Base-by-base conservation (phyloP, 148 eudicot species). In the Silene conica region DNA sequence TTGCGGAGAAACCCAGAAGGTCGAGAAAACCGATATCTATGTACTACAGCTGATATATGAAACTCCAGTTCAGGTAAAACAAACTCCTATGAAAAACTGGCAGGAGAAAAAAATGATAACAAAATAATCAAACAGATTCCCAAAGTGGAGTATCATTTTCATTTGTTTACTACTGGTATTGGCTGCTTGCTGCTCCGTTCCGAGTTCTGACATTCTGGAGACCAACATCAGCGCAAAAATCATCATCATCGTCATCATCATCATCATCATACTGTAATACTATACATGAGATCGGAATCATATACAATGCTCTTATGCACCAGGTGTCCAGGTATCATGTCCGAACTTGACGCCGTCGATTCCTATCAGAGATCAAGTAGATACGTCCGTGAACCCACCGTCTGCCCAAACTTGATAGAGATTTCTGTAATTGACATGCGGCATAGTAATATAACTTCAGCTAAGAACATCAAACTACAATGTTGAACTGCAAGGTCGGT, bases 371-470 rank as follows among this genome's bases (percentile, higher is more conserved):
- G 70, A 88, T 83, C 71, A 94, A 81, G 81, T 94, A 94, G 41
- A 94, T 84, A 20, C 96, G 91, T 14, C 97, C 97, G 86, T 92
- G 82, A 81, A 94, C 93, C 98, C 97, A 94, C 28, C 76, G 85
- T 76, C 79, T 86, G 26, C 88, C 89, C 13, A 83, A 81, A 69
- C 83, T 85, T 63, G 92, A 79, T n/a, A 54, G 38, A 52, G 60
- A 52, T 50, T 52, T 69, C 72, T 69, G 72, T 15, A 50, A 19
- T 23, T 23, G 57, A 54, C 3, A 69, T 12, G 3, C 23, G 8
- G 25, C 38, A 55, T n/a, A 3, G 61, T 13, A 62, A 31, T 48
- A 48, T 48, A 48, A 9, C 41, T 16, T 18, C 43, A 31, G 70
- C 20, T 38, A 48, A 19, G 48, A 14, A 25, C 72, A 63, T 50